Evolutionary conservation across 345 rosid genomes (phyloP).

Genomic region (Litchi chinensis): DNA sequence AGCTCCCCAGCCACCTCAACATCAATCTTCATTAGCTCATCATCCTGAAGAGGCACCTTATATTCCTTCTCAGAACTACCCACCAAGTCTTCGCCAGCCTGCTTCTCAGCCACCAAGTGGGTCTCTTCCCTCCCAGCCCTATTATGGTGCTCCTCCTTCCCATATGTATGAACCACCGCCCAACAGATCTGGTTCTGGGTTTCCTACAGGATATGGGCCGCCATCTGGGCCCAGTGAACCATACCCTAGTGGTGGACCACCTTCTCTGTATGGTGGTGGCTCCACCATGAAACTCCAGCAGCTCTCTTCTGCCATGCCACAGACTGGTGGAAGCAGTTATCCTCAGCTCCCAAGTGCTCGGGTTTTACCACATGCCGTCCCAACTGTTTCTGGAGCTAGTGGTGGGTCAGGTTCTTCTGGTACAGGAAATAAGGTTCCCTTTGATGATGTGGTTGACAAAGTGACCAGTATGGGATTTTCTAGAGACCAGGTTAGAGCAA

Average conservation of each 20-base stretch:
- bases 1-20: conserved; percentile 54
- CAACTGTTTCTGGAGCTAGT: conserved; percentile 62
- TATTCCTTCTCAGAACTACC: conserved; percentile 55
- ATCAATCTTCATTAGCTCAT: conserved; percentile 57
- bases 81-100: conserved; percentile 56
- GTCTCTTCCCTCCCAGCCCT: conserved; percentile 61
- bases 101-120: conserved; percentile 57
- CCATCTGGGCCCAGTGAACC: conserved; percentile 57
- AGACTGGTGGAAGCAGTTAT: conserved; percentile 53
- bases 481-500: conserved; percentile 83
- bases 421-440: conserved; percentile 72
- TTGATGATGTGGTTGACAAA: conserved; percentile 81
- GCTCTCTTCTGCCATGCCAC: conserved; percentile 39
- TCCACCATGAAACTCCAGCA: conserved; percentile 57
- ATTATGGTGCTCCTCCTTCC: conserved; percentile 52
- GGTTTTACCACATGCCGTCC: conserved; percentile 67
- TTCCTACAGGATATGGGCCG: conserved; percentile 54
- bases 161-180: conserved; percentile 60
- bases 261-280: conserved; percentile 61
- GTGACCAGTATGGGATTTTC: conserved; percentile 88
- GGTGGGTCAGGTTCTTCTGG: conserved; percentile 62
- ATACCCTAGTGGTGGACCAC: conserved; percentile 52
- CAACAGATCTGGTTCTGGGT: conserved; percentile 61
- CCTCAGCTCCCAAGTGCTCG: conserved; percentile 89
- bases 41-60: conserved; percentile 69